Evolutionary conservation across 2,329 filamentous ascomycete species (phyloP).

Genomic region (Nannizziopsis barbatae): DNA sequence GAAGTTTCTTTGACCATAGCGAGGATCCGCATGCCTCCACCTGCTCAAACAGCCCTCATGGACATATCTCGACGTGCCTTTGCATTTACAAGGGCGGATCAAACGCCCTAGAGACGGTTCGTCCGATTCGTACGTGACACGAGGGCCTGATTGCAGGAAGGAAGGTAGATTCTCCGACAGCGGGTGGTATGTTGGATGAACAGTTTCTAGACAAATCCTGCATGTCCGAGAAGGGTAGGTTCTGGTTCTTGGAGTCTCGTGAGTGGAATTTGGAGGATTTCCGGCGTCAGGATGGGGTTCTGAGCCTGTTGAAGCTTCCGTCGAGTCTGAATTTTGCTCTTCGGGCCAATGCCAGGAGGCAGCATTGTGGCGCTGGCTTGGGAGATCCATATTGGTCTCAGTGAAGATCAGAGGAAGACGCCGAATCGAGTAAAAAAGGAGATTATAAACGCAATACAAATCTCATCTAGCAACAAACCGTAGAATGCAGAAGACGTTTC

Average conservation of each 20-base stretch:
- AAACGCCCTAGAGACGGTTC: slow-evolving; percentile 64
- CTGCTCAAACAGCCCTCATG: slow-evolving; percentile 79
- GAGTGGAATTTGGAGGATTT: neutral
- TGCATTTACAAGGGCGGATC: slow-evolving; percentile 84
- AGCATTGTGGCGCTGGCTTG: neutral
- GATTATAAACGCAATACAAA: neutral
- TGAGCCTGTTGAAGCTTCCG: neutral
- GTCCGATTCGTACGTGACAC: slow-evolving; percentile 61
- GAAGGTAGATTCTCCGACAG: slow-evolving; percentile 44
- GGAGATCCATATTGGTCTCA: slow-evolving; percentile 2
- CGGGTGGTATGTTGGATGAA: slow-evolving; percentile 50
- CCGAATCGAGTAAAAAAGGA: neutral
- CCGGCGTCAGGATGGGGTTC: neutral
- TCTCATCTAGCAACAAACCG: slow-evolving; percentile 9
- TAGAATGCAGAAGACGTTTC: slow-evolving; percentile 3
- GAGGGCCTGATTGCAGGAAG: slow-evolving; percentile 46
- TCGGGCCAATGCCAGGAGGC: slow-evolving; percentile 19
- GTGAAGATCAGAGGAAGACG: neutral
- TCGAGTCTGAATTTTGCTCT: neutral
- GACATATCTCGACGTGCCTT: slow-evolving; percentile 84
- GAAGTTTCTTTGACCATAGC: slow-evolving; percentile 55
- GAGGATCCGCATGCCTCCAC: slow-evolving; percentile 67
- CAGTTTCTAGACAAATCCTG: slow-evolving; percentile 75
- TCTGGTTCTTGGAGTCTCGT: slow-evolving; percentile 17
- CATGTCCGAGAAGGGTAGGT: slow-evolving; percentile 65